phyloP scores from a whole-genome alignment of 768 basidiomycete species.

The Trametes cubensis region DNA sequence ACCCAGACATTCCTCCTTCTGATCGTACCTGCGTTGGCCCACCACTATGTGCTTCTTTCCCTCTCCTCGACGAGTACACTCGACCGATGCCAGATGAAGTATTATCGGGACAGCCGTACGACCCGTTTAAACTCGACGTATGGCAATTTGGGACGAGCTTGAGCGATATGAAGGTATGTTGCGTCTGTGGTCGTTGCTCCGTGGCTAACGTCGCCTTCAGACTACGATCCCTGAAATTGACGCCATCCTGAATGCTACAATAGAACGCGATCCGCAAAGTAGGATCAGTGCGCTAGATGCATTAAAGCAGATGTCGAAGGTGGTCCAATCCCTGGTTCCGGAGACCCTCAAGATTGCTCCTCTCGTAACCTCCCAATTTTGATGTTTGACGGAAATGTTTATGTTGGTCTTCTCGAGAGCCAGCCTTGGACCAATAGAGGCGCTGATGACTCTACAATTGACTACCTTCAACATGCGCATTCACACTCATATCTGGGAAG shows the following conservation, averaged over 20 bases:
- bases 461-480: too few relatives aligned
- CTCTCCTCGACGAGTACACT: not conserved
- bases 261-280: not conserved
- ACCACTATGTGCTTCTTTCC: not conserved
- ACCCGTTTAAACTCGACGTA: slow-evolving; percentile 11
- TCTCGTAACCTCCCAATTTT: not conserved
- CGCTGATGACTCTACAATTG: too few relatives aligned
- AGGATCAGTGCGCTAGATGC: not conserved
- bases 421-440: slow-evolving; percentile 30
- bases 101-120: not conserved
- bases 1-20: not conserved
- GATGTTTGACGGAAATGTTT: not conserved
- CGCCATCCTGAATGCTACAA: not conserved
- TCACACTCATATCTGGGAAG: too few relatives aligned
- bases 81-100: slow-evolving; percentile 2
- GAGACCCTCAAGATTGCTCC: not conserved
- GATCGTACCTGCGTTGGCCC: not conserved
- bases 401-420: not conserved
- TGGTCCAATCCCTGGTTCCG: not conserved
- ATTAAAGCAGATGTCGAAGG: not conserved
- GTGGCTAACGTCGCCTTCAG: not conserved
- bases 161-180: not conserved
- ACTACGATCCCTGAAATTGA: not conserved
- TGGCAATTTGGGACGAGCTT: slow-evolving; percentile 12
- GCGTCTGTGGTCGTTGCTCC: not conserved